Percentiles rank a stretch among this genome's conserved stretches.
These are phyloP conservation scores for Pseudogymnoascus sp. DNA, from an alignment of 2,329 filamentous ascomycete genomes.

Conservation along the genomic window DNA sequence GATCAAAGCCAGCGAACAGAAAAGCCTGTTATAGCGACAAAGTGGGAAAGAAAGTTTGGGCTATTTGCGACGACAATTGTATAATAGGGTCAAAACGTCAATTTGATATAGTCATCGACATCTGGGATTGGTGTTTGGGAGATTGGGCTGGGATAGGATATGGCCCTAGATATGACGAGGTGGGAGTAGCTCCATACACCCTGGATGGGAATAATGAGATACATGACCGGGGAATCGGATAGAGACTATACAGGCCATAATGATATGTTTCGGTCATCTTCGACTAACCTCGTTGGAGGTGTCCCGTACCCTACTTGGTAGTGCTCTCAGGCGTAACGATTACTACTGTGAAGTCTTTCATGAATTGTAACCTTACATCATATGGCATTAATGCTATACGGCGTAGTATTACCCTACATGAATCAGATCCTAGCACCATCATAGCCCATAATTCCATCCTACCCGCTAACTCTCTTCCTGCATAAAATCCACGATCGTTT, in stretches of 20 bases:
- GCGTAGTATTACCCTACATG: background rate
- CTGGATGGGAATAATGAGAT: background rate
- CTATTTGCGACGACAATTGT: conserved; percentile 56
- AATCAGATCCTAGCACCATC: background rate
- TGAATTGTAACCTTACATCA: background rate
- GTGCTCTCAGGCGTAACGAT: too few relatives aligned
- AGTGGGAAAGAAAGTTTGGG: conserved; percentile 56
- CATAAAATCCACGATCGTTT: conserved; percentile 86
- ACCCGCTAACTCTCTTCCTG: conserved; percentile 48
- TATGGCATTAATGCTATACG: background rate
- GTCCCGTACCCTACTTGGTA: too few relatives aligned
- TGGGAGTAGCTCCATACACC: background rate
- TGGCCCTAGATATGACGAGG: background rate
- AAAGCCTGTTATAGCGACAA: conserved; percentile 35
- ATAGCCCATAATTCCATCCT: background rate
- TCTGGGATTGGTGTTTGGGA: background rate
- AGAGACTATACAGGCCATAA: background rate
- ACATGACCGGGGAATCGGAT: background rate
- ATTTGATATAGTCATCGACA: background rate
- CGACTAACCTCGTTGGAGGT: background rate
- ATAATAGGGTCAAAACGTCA: background rate
- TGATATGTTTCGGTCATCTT: background rate
- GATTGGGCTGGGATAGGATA: background rate
- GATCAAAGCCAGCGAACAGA: conserved; percentile 26
- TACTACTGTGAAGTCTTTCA: background rate